These are phyloP conservation scores for Cytidiella melzeri DNA, from an alignment of 768 basidiomycete genomes.

Conservation along the genomic window DNA sequence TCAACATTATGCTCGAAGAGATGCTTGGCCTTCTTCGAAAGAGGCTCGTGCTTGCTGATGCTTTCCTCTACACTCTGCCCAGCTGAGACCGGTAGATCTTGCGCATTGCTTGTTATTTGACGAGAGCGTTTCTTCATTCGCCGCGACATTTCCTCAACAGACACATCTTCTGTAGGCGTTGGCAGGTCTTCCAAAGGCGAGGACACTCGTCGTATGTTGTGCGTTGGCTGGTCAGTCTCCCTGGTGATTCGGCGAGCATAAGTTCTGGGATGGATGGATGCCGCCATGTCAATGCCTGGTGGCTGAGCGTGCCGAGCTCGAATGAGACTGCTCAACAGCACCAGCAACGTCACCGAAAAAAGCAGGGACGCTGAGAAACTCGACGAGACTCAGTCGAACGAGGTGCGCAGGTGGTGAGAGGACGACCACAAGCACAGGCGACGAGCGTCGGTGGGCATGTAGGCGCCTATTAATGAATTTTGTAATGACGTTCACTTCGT, in stretches of 20 bases:
- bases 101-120: conserved; percentile 22
- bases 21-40: conserved; percentile 30
- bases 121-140: conserved; percentile 46
- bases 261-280: conserved; percentile 12
- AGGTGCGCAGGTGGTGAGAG: too few species aligned
- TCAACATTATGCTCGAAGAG: conserved; percentile 11
- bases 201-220: conserved; percentile 3
- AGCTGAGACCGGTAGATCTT: neutral
- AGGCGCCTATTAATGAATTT: too few species aligned
- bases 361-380: too few species aligned
- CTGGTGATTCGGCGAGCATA: conserved; percentile 19
- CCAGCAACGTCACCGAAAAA: too few species aligned
- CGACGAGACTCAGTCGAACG: too few species aligned
- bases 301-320: neutral
- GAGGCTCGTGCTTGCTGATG: conserved; percentile 15
- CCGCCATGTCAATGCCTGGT: neutral
- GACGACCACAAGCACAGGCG: too few species aligned
- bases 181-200: conserved; percentile 23
- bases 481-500: too few species aligned
- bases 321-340: neutral
- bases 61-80: too few species aligned
- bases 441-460: too few species aligned
- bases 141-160: conserved; percentile 35
- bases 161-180: conserved; percentile 26
- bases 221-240: neutral